Evolutionary conservation across 2,329 filamentous ascomycete genomes (phyloP), one percentile per base, ranked within the genome.

Genomic region (Fusarium pseudoanthophilum): DNA sequence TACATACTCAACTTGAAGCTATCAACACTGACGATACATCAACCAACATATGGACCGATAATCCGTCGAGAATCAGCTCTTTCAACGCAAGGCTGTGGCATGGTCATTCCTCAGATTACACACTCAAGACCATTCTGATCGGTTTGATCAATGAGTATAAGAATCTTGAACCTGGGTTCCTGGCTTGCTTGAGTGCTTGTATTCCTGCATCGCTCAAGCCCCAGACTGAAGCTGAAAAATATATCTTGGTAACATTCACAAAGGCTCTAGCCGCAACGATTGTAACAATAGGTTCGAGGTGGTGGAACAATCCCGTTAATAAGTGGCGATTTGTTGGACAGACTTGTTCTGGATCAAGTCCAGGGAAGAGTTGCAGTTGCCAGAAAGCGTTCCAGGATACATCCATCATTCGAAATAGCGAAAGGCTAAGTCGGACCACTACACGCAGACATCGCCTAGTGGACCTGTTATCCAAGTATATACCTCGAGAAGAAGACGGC

Each of bases 301-400:
- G 39, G 39, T 42, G 40, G 40, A 0, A n/a, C 5, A n/a, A 7
- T 16, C 5, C 6, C 16, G n/a, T 28, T 28, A 28, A 28, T 28
- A 28, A 42, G 4, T 42, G 40, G 40, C 40, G 40, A 42, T 5
- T 42, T 42, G 40, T 16, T 6, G 40, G n/a, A 15, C 40, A 43
- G 40, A 5, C n/a, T 24, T 43, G 40, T 16, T 11, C 16, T 7
- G n/a, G 2, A 4, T 24, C n/a, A 7, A 16, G n/a, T 2, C 2
- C 40, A 43, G 15, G 16, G 10, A 16, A 43, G 14, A 7, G 16
- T 24, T 43, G 40, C 15, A 43, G n/a, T 16, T 43, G 40, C 3
- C 5, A 6, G 10, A 11, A 43, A 43, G 6, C 40, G 40, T 24
- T 43, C 16, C 20, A 21, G 11, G 6, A 21, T 21, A 14, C 37